These are phyloP conservation scores for Berkeleyomyces rouxiae DNA, from an alignment of 2,329 filamentous ascomycete genomes.

Conservation along the genomic window DNA sequence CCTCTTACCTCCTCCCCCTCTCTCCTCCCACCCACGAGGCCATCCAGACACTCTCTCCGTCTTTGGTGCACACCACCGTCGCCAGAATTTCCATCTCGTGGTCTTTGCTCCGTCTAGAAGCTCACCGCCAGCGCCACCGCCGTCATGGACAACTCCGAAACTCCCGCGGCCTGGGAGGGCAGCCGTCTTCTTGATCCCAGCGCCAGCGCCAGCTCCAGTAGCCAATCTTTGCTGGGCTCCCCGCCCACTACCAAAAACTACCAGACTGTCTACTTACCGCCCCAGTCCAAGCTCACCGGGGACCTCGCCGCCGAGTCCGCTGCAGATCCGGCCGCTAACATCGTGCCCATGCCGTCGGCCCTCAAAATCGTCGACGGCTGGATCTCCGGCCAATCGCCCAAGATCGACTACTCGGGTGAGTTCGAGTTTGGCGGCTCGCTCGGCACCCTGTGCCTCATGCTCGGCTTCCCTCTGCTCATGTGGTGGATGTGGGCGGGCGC, in stretches of 20 bases:
- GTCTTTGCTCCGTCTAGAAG: not conserved
- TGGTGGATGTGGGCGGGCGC: constrained; percentile 99
- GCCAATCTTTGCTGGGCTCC: constrained; percentile 8
- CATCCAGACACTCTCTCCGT: too few species aligned
- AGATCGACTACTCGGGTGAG: constrained; percentile 44
- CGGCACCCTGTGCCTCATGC: constrained; percentile 76
- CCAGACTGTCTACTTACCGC: not conserved
- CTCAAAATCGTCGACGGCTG: constrained; percentile 35
- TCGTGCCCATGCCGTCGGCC: constrained; percentile 16
- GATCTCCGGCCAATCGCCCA: constrained; percentile 42
- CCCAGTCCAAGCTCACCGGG: constrained; percentile 14
- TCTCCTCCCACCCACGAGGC: too few species aligned
- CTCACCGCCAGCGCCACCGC: not conserved
- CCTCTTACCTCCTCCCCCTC: not conserved
- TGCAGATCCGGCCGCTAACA: constrained; percentile 18
- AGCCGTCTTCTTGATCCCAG: not conserved
- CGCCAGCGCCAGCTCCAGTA: constrained; percentile 7
- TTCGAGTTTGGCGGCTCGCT: constrained; percentile 76
- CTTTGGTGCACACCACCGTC: too few species aligned
- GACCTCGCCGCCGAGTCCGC: constrained; percentile 1
- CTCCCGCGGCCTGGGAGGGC: constrained; percentile 2
- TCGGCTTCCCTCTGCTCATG: constrained; percentile 86
- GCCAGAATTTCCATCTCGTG: not conserved
- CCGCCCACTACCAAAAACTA: not conserved
- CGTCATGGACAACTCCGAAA: not conserved